Evolutionary conservation across 306 rosid genomes (phyloP).

Genomic region (Cucurbita pepo): DNA sequence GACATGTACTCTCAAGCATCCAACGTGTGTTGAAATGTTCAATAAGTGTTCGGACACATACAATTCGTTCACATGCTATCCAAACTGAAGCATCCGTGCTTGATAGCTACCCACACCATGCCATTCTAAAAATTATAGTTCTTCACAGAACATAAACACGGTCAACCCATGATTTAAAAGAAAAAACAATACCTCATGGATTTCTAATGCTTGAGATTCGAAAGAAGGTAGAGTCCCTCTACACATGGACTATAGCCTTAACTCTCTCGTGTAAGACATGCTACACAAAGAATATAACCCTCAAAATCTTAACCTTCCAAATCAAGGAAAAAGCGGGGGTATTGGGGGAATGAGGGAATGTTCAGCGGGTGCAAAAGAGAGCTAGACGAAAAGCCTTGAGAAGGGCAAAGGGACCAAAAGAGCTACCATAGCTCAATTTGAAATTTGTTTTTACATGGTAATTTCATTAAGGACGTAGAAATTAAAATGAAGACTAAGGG

Average conservation of each 20-base stretch:
- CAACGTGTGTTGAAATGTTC: not conserved
- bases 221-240: not conserved
- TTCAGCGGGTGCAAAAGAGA: not conserved
- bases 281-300: not conserved
- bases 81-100: not conserved
- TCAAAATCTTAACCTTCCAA: too few relatives aligned
- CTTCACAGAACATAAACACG: not conserved
- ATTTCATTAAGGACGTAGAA: not conserved
- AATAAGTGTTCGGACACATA: not conserved
- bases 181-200: not conserved
- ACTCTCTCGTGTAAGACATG: not conserved
- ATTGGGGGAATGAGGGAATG: not conserved
- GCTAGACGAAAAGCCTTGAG: not conserved
- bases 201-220: not conserved
- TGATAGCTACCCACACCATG: not conserved
- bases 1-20: not conserved
- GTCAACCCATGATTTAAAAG: not conserved
- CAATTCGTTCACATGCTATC: not conserved
- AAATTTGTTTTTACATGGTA: not conserved
- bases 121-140: not conserved
- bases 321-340: too few relatives aligned
- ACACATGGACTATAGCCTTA: not conserved
- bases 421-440: not conserved
- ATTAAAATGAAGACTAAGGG: not conserved
- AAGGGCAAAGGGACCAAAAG: not conserved